Evolutionary conservation across 148 eudicot species (phyloP).

Genomic region (Rhododendron ferrugineum): DNA sequence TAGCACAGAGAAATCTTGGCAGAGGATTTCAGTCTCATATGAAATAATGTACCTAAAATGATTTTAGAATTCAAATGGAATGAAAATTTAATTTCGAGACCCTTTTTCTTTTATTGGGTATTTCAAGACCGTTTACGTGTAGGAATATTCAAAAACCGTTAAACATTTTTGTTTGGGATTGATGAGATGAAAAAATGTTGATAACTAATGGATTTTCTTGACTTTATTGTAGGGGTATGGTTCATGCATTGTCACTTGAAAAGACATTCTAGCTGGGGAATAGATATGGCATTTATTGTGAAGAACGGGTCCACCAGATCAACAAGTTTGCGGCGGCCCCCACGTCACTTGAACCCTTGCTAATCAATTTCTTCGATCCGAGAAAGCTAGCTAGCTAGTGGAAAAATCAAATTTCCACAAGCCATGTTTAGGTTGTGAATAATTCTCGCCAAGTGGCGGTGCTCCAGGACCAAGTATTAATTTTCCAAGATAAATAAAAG

Average conservation of each 20-base stretch:
- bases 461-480: neutral
- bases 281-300: neutral
- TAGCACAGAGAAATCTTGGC: no score
- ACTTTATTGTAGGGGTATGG: neutral
- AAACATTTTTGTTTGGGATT: neutral
- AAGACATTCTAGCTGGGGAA: slow-evolving; percentile 2
- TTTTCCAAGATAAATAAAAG: neutral
- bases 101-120: no score
- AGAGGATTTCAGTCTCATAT: no score
- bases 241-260: slow-evolving; percentile 9
- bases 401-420: neutral
- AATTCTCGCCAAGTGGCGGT: neutral
- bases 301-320: neutral
- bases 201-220: neutral
- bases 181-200: neutral
- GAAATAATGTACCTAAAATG: no score
- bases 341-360: neutral
- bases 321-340: neutral
- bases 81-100: no score
- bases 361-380: neutral
- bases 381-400: neutral
- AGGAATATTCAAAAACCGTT: no score
- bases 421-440: neutral
- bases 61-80: no score
- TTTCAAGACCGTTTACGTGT: no score